Evolutionary conservation across 2,329 filamentous ascomycete genomes (phyloP).

Genomic region (Epichloe amarillans): DNA sequence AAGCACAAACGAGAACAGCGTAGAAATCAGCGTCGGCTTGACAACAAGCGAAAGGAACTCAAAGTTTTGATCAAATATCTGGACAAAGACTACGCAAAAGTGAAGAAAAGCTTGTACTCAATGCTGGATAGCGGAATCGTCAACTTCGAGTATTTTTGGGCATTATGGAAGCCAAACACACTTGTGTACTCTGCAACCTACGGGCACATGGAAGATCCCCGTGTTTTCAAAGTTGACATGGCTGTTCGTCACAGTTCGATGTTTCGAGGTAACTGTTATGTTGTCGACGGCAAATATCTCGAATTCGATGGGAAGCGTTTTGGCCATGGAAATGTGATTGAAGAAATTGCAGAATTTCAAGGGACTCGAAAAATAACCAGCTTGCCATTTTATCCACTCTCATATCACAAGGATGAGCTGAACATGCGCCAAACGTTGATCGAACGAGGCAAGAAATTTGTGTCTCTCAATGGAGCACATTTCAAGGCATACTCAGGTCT

Average conservation of each 20-base stretch:
- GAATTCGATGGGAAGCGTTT: constrained; percentile 84
- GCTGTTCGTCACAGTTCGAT: constrained; percentile 57
- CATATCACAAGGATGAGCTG: constrained; percentile 63
- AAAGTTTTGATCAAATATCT: constrained; percentile 64
- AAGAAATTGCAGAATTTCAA: constrained; percentile 62
- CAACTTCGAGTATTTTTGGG: constrained; percentile 81
- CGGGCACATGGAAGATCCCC: constrained; percentile 59
- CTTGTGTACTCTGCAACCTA: constrained; percentile 69
- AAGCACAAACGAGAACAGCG: constrained; percentile 43
- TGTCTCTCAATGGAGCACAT: constrained; percentile 65
- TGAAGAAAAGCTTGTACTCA: constrained; percentile 65
- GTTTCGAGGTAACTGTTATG: constrained; percentile 62
- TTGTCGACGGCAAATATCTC: constrained; percentile 65
- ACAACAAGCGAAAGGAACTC: constrained; percentile 48
- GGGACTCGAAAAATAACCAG: constrained; percentile 73
- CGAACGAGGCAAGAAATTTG: constrained; percentile 74
- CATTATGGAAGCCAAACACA: constrained; percentile 76
- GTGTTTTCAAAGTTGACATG: constrained; percentile 70
- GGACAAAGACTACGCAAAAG: constrained; percentile 67
- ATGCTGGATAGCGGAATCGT: constrained; percentile 73
- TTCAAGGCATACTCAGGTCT: constrained; percentile 75
- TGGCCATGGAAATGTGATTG: constrained; percentile 57
- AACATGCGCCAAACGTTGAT: constrained; percentile 54
- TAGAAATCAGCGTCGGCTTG: constrained; percentile 44
- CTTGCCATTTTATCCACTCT: constrained; percentile 61